Conservation (phyloP, 2,329 filamentous ascomycete species). For the Cordyceps cateniannulata region DNA sequence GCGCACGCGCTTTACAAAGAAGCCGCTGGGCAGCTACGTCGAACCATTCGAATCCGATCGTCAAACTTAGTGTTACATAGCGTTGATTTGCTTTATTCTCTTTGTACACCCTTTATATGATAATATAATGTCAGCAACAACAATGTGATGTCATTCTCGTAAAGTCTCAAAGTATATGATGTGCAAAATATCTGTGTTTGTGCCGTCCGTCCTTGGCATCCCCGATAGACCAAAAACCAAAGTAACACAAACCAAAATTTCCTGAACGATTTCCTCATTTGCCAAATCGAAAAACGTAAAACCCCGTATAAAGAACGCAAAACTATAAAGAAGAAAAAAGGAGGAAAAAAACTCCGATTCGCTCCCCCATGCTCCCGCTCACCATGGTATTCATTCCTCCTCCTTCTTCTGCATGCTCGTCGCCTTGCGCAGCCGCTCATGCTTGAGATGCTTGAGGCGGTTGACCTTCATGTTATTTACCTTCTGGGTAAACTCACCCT, state of each 20-base stretch:
- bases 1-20: slow-evolving; percentile 44
- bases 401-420: neutral
- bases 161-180: neutral
- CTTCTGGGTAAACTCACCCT: slow-evolving; percentile 20
- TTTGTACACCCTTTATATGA: neutral
- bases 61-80: neutral
- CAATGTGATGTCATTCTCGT: neutral
- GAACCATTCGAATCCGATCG: neutral
- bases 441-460: slow-evolving; percentile 15
- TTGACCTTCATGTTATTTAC: slow-evolving; percentile 21
- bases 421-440: neutral
- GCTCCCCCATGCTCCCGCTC: neutral
- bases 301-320: neutral
- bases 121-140: neutral
- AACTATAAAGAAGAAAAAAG: neutral
- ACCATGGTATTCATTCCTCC: neutral
- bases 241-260: neutral
- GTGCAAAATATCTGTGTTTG: neutral
- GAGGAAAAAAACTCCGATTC: neutral
- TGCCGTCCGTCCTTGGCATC: neutral
- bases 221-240: neutral
- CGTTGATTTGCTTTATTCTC: neutral
- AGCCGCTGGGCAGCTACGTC: slow-evolving; percentile 24
- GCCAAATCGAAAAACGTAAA: neutral
- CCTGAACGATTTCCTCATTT: neutral